Conservation (phyloP, 202 grass and related monocot species). For the Musa balbisiana region DNA sequence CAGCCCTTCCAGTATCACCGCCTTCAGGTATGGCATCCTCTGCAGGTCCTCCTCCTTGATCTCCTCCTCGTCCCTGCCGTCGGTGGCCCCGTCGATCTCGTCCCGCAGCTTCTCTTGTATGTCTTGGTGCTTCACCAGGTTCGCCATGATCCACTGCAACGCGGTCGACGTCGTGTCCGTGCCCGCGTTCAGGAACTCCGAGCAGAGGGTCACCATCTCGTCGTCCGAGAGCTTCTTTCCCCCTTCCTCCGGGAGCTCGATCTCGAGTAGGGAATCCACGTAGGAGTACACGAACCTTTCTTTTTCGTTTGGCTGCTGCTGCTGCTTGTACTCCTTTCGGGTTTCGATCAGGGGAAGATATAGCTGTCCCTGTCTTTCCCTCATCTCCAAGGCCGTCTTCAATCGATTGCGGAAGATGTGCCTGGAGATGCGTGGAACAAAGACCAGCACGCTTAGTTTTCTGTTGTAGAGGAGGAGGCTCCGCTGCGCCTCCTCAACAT, state of each 20-base stretch:
- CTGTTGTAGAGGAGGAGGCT: conserved; percentile 23
- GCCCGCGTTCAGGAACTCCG: conserved; percentile 42
- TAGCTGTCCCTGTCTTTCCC: conserved; percentile 19
- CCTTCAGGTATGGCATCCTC: background rate
- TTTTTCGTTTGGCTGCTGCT: background rate
- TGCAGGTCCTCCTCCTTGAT: conserved; percentile 26
- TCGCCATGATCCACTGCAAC: conserved; percentile 67
- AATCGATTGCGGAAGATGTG: conserved; percentile 17
- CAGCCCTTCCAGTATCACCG: too few species aligned
- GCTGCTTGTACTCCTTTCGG: background rate
- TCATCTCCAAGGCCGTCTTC: conserved; percentile 14
- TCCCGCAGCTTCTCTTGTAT: conserved; percentile 34
- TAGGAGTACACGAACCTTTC: conserved; percentile 16
- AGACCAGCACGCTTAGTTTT: conserved; percentile 20
- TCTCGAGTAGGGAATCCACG: conserved; percentile 30
- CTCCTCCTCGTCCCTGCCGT: background rate
- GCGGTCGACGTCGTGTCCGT: conserved; percentile 44
- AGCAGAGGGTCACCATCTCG: conserved; percentile 7
- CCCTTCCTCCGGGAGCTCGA: conserved; percentile 23
- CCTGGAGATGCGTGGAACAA: conserved; percentile 16
- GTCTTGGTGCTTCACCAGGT: conserved; percentile 41
- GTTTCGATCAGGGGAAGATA: conserved; percentile 13
- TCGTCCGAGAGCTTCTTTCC: too few species aligned
- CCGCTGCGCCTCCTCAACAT: conserved; percentile 16
- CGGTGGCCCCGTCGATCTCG: conserved; percentile 10